A percentile compares a stretch with the other conserved stretches of the same genome.
Evolutionary conservation across 2,329 filamentous ascomycete species (phyloP).

Genomic region (Nothophoma quercina): DNA sequence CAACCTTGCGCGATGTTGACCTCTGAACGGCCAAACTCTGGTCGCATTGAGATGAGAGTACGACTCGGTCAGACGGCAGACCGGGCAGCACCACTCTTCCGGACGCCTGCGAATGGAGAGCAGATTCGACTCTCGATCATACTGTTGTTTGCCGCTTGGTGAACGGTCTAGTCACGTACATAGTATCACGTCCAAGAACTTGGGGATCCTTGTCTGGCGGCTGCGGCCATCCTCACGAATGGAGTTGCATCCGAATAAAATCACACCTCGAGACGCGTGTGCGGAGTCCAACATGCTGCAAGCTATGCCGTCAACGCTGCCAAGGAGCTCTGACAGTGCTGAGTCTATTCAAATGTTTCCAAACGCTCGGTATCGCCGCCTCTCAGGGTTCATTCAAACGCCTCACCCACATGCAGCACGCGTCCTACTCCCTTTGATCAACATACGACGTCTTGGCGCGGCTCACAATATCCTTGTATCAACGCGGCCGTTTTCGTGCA

Average conservation of each 20-base stretch:
- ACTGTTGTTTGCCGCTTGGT: background rate
- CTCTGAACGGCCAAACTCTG: slow-evolving; percentile 4
- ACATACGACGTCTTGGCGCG: slow-evolving; percentile 20
- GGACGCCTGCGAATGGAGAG: background rate
- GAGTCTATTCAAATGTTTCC: background rate
- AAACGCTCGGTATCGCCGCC: background rate
- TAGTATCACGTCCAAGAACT: slow-evolving; percentile 2
- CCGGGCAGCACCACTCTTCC: background rate
- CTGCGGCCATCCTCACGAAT: background rate
- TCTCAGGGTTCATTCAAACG: background rate
- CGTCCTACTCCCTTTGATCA: slow-evolving; percentile 14
- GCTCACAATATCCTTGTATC: slow-evolving; percentile 19
- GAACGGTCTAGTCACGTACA: background rate
- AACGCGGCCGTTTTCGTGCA: slow-evolving; percentile 11
- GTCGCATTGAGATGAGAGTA: background rate
- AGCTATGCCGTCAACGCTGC: slow-evolving; percentile 1
- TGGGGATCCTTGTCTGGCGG: slow-evolving; percentile 10
- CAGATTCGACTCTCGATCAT: background rate
- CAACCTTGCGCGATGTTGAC: slow-evolving; percentile 7
- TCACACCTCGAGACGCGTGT: slow-evolving; percentile 3
- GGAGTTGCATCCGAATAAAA: background rate
- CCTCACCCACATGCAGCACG: slow-evolving; percentile 14
- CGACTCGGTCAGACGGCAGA: slow-evolving; percentile 5
- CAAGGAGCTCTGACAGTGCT: slow-evolving; percentile 3
- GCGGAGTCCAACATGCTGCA: slow-evolving; percentile 4